These are phyloP conservation scores for Epithemia pelagica DNA, from an alignment of 108 stramenopile genomes.

Conservation along the genomic window DNA sequence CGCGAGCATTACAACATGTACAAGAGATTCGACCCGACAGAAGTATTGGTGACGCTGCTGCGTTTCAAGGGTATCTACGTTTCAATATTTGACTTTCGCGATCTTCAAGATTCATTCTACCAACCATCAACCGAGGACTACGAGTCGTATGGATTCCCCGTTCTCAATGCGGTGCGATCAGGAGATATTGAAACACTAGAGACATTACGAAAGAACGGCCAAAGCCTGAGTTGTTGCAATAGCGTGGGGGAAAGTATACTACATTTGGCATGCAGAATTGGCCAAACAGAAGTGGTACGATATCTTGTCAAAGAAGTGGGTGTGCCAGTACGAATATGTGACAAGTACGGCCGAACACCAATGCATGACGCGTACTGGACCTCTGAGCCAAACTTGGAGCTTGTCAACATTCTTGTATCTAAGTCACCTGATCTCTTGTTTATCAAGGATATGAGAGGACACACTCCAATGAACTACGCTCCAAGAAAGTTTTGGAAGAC, in stretches of 20 bases:
- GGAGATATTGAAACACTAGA: not conserved
- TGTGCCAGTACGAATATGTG: slow-evolving; percentile 34
- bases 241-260: slow-evolving; percentile 66
- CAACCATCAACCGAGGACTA: not conserved
- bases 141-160: not conserved
- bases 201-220: slow-evolving; percentile 6
- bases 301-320: slow-evolving; percentile 50
- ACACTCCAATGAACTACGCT: slow-evolving; percentile 51
- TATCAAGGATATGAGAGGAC: slow-evolving; percentile 38
- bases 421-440: slow-evolving; percentile 41
- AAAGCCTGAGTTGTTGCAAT: slow-evolving; percentile 53
- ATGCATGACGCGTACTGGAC: slow-evolving; percentile 77
- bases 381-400: slow-evolving; percentile 22
- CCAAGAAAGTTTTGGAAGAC: slow-evolving; percentile 34
- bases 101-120: not conserved
- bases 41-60: not conserved
- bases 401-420: slow-evolving; percentile 11
- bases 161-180: slow-evolving; percentile 9
- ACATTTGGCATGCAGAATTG: slow-evolving; percentile 68
- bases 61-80: not conserved
- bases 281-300: slow-evolving; percentile 34
- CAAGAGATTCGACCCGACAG: not conserved
- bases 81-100: not conserved
- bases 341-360: slow-evolving; percentile 69
- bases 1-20: not conserved